A percentile compares a stretch with the other conserved stretches of the same genome.
Conservation (phyloP, 225 moss, liverwort and hornwort genomes). For the Thuidium tamariscinum region DNA sequence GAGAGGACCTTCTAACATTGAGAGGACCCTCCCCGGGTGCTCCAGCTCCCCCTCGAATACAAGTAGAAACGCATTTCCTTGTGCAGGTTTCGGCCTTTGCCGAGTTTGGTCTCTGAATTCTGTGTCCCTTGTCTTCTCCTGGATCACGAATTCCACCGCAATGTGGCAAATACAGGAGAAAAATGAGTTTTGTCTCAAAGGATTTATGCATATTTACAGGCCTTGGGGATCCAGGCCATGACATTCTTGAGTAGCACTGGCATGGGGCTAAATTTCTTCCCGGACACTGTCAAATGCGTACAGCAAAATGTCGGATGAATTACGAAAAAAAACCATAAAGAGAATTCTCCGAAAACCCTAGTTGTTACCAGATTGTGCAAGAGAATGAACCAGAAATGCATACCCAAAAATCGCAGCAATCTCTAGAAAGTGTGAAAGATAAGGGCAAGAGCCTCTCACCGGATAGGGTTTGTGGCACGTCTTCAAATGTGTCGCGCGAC, state of each 20-base stretch:
- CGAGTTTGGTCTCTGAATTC: slow-evolving; percentile 83
- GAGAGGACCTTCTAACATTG: slow-evolving; percentile 64
- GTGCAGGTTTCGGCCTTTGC: slow-evolving; percentile 77
- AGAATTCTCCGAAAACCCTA: not conserved
- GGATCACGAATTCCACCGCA: not conserved
- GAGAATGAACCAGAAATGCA: not conserved
- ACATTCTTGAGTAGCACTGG: not conserved
- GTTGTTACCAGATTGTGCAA: not conserved
- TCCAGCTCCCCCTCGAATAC: slow-evolving; percentile 42
- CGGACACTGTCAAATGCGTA: not conserved
- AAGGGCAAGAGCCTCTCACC: slow-evolving; percentile 14
- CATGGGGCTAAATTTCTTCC: not conserved
- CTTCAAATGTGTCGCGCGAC: slow-evolving; percentile 63
- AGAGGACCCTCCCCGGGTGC: slow-evolving; percentile 67
- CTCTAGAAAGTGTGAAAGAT: not conserved
- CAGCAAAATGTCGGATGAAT: not conserved
- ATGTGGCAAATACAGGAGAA: not conserved
- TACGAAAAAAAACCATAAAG: not conserved
- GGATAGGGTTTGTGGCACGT: slow-evolving; percentile 79
- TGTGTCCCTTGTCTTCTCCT: slow-evolving; percentile 67
- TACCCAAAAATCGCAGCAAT: not conserved
- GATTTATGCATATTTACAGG: not conserved
- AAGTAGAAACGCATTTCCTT: slow-evolving; percentile 79
- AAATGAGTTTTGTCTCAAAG: not conserved
- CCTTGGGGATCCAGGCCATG: not conserved